Evolutionary conservation across 2,329 filamentous ascomycete genomes (phyloP).

Genomic region (Apiospora kogelbergensis): DNA sequence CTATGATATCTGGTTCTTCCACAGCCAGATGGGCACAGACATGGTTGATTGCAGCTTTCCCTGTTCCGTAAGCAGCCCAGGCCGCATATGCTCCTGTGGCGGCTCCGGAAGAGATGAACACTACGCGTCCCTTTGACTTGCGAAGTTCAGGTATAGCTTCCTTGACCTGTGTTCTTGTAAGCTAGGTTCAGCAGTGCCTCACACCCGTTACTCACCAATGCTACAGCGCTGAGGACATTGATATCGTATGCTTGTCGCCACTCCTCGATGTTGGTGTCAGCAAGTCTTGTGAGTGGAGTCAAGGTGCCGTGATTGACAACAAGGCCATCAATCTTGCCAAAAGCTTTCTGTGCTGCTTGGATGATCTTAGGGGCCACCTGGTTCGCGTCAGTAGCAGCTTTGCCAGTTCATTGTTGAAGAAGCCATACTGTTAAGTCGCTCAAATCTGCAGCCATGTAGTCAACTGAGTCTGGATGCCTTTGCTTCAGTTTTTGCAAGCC

Average conservation of each 20-base stretch:
- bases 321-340: constrained; percentile 74
- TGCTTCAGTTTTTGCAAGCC: constrained; percentile 51
- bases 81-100: constrained; percentile 63
- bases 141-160: constrained; percentile 70
- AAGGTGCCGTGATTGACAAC: constrained; percentile 87
- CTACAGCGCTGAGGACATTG: constrained; percentile 83
- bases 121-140: constrained; percentile 65
- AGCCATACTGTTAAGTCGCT: constrained; percentile 47
- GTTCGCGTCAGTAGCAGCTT: constrained; percentile 9
- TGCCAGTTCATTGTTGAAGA: not conserved
- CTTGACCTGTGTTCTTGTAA: constrained; percentile 55
- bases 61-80: constrained; percentile 81
- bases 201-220: constrained; percentile 57
- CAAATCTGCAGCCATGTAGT: constrained; percentile 56
- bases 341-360: constrained; percentile 63
- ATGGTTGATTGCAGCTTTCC: constrained; percentile 83
- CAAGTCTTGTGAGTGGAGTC: constrained; percentile 71
- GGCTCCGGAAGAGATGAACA: constrained; percentile 81
- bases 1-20: constrained; percentile 76
- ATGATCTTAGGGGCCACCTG: constrained; percentile 63
- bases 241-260: constrained; percentile 78
- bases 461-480: constrained; percentile 53
- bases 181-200: not conserved
- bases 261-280: constrained; percentile 64
- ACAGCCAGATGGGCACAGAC: constrained; percentile 69